These are phyloP conservation scores for Aphanocladium album DNA, from an alignment of 2,329 filamentous ascomycete species.

Conservation along the genomic window DNA sequence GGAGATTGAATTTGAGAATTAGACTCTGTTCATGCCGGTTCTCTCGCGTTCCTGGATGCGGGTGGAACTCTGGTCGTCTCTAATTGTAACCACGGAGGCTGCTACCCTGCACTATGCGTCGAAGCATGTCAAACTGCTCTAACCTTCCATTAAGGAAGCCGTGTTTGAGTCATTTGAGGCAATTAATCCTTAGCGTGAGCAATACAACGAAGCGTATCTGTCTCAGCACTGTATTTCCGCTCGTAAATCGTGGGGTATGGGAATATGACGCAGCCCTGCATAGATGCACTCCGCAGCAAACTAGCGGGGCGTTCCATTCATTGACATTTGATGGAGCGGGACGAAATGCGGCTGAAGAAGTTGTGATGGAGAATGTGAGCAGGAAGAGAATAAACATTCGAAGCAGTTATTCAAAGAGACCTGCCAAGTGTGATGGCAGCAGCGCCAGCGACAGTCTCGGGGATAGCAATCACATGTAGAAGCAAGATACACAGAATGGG, in stretches of 20 bases:
- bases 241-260: slow-evolving; percentile 1
- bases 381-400: too few species aligned
- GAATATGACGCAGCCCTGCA: slow-evolving; percentile 5
- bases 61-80: not conserved
- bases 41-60: not conserved
- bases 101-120: not conserved
- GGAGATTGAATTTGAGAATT: not conserved
- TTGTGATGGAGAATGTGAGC: not conserved
- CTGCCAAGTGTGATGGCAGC: too few species aligned
- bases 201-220: not conserved
- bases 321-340: too few species aligned
- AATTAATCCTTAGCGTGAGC: not conserved
- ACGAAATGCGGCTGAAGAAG: too few species aligned
- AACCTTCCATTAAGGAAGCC: not conserved
- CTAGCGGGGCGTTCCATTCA: not conserved
- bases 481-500: too few species aligned
- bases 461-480: too few species aligned
- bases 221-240: not conserved
- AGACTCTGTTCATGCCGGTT: not conserved
- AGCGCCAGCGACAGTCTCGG: too few species aligned
- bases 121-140: not conserved
- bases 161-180: not conserved
- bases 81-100: not conserved
- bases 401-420: too few species aligned
- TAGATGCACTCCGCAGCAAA: not conserved